Percentiles rank a stretch among this genome's conserved stretches.
Evolutionary conservation across 2,329 filamentous ascomycete genomes (phyloP).

Genomic region (Alternaria sp.): DNA sequence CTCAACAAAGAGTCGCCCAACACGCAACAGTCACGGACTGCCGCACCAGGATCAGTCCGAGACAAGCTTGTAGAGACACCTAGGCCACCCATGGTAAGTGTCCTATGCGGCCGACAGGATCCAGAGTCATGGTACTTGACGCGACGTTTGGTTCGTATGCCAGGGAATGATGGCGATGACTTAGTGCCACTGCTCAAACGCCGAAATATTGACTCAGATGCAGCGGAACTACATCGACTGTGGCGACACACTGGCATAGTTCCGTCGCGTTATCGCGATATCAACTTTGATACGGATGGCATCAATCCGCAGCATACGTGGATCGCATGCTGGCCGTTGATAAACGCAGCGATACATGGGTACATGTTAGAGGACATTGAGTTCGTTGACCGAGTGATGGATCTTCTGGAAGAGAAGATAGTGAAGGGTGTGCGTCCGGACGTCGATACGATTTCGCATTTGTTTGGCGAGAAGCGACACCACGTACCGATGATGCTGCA

Average conservation of each 20-base stretch:
- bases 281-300: neutral
- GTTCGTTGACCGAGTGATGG: slow-evolving; percentile 26
- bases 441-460: slow-evolving; percentile 20
- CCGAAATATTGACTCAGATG: neutral
- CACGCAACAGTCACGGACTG: neutral
- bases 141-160: neutral
- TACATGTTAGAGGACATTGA: slow-evolving; percentile 12
- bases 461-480: slow-evolving; percentile 12
- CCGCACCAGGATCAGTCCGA: neutral
- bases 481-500: slow-evolving; percentile 11
- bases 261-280: neutral
- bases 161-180: neutral
- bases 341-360: slow-evolving; percentile 27
- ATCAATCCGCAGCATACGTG: slow-evolving; percentile 12
- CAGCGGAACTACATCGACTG: slow-evolving; percentile 3
- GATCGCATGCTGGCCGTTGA: slow-evolving; percentile 20
- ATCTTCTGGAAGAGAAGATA: slow-evolving; percentile 18
- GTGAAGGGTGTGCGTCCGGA: slow-evolving; percentile 8
- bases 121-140: slow-evolving; percentile 5
- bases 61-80: neutral
- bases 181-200: neutral
- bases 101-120: neutral
- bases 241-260: slow-evolving; percentile 14
- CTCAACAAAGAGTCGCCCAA: neutral
- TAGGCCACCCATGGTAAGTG: neutral